Conservation (phyloP, 805 yeast species). For the Ogataea saltuana region DNA sequence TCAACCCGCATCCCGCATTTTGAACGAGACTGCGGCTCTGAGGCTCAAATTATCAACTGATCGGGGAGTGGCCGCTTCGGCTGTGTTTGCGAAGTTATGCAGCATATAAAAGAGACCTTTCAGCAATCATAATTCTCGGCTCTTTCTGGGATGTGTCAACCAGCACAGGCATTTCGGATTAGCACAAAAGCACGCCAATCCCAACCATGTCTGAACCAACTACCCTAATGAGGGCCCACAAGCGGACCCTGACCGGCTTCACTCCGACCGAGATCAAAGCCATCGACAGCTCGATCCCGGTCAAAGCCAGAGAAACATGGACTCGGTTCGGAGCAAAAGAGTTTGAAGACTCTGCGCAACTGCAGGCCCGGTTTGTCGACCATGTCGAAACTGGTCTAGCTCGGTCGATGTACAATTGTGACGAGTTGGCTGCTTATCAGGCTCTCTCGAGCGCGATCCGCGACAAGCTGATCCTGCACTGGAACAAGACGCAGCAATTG, state of each 20-base stretch:
- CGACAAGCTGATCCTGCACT: conserved; percentile 77
- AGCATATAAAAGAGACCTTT: too few species aligned
- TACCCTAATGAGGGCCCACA: conserved; percentile 41
- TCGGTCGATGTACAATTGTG: conserved; percentile 90
- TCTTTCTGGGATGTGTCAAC: too few species aligned
- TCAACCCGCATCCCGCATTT: too few species aligned
- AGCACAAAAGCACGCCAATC: not conserved
- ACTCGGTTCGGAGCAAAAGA: conserved; percentile 60
- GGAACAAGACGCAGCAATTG: conserved; percentile 92
- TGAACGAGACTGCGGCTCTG: too few species aligned
- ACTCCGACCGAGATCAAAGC: conserved; percentile 86
- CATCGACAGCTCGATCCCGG: conserved; percentile 79
- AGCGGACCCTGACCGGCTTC: conserved; percentile 85
- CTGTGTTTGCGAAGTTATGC: too few species aligned
- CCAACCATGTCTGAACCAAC: too few species aligned
- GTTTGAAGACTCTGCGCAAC: conserved; percentile 50
- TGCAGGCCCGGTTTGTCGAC: conserved; percentile 68
- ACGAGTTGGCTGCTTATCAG: conserved; percentile 88
- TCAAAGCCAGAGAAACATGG: conserved; percentile 78
- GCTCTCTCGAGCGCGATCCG: conserved; percentile 79
- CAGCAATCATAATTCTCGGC: too few species aligned
- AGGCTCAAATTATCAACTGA: too few species aligned
- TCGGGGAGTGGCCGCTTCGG: too few species aligned
- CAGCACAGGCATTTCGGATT: too few species aligned
- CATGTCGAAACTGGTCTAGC: conserved; percentile 92